These are phyloP conservation scores for Ogataea sp. DNA, from an alignment of 805 yeast genomes.

Conservation along the genomic window DNA sequence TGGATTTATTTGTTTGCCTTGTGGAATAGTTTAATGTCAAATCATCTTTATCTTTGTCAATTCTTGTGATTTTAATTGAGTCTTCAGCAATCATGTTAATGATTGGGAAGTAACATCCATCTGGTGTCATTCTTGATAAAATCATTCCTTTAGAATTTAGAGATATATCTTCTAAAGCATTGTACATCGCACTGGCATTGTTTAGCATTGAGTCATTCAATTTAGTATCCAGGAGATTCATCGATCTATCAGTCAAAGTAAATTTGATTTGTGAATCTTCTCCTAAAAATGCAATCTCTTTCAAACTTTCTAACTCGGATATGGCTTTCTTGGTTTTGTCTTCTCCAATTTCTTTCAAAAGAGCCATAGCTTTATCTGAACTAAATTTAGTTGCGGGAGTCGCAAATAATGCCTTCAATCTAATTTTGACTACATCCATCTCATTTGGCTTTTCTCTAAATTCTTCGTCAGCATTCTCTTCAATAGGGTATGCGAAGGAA, in stretches of 20 bases:
- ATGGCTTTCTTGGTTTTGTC: slow-evolving; percentile 42
- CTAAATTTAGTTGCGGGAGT: slow-evolving; percentile 42
- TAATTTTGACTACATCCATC: slow-evolving; percentile 30
- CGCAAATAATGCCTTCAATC: slow-evolving; percentile 49
- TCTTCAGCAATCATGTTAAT: slow-evolving; percentile 43
- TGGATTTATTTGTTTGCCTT: slow-evolving; percentile 60
- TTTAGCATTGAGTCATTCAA: slow-evolving; percentile 32
- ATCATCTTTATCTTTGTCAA: slow-evolving; percentile 44
- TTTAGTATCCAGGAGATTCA: slow-evolving; percentile 30
- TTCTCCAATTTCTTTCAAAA: slow-evolving; percentile 39
- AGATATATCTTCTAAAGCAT: slow-evolving; percentile 31
- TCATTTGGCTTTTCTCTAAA: slow-evolving; percentile 9
- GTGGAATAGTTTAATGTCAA: slow-evolving; percentile 66
- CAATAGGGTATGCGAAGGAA: slow-evolving; percentile 32
- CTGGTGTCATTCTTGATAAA: slow-evolving; percentile 46
- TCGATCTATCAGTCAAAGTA: slow-evolving; percentile 45
- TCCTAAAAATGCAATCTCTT: slow-evolving; percentile 44
- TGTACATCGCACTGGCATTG: slow-evolving; percentile 38
- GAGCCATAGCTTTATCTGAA: slow-evolving; percentile 33
- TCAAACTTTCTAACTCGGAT: slow-evolving; percentile 41
- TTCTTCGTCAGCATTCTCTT: slow-evolving; percentile 7
- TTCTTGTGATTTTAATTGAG: slow-evolving; percentile 35
- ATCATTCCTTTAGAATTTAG: slow-evolving; percentile 45
- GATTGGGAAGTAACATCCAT: slow-evolving; percentile 55
- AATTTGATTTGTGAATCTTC: slow-evolving; percentile 46